A percentile compares a stretch with the other conserved stretches of the same genome.
These are phyloP conservation scores for Pichia sp. DNA, from an alignment of 1,139 yeast genomes.

Conservation along the genomic window DNA sequence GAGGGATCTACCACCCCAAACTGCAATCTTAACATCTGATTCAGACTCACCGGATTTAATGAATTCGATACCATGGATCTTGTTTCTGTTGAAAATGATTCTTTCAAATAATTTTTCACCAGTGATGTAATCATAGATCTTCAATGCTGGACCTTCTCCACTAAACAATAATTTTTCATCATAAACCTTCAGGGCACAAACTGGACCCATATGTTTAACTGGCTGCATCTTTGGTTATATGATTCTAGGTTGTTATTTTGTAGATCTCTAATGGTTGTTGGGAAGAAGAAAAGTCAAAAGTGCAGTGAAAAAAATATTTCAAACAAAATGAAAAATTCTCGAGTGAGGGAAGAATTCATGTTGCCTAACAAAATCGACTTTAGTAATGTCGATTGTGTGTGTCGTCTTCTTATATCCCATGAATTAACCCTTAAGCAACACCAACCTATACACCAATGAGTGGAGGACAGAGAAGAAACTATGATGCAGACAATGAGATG, in stretches of 20 bases:
- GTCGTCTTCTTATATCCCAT: too few relatives aligned
- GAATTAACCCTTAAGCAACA: too few relatives aligned
- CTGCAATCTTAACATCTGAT: constrained; percentile 34
- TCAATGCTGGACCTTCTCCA: constrained; percentile 73
- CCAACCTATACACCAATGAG: not conserved
- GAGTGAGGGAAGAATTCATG: not conserved
- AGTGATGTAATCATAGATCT: constrained; percentile 48
- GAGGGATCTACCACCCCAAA: constrained; percentile 77
- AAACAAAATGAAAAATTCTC: constrained; percentile 1
- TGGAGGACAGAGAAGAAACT: constrained; percentile 5
- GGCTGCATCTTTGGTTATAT: constrained; percentile 16
- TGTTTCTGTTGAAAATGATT: constrained; percentile 63
- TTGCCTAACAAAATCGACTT: not conserved
- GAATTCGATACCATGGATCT: constrained; percentile 70
- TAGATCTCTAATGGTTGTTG: not conserved
- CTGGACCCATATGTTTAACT: constrained; percentile 64
- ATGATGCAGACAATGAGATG: constrained; percentile 19
- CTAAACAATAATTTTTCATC: constrained; percentile 39
- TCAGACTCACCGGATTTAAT: constrained; percentile 26
- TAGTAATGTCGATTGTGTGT: too few relatives aligned
- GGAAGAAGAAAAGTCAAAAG: not conserved
- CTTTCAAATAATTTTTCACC: constrained; percentile 41
- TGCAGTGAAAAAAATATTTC: not conserved
- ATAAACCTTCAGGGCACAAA: constrained; percentile 58
- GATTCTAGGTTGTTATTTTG: not conserved